phyloP scores from a whole-genome alignment of 1,284 basidiomycete species.

The Malassezia furfur region DNA sequence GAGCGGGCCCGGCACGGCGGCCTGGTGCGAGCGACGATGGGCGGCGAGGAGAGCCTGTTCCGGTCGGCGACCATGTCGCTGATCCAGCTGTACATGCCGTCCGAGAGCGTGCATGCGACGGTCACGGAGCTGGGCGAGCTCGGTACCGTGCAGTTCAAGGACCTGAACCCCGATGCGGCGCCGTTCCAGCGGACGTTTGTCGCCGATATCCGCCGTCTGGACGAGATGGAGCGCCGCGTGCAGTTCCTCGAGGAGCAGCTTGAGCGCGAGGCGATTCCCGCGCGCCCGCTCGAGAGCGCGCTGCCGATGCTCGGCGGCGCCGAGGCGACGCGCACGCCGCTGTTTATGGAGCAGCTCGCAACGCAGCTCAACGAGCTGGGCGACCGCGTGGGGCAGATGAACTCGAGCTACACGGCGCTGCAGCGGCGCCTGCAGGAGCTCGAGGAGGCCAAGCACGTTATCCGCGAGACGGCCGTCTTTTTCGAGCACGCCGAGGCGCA shows the following conservation, averaged over 20 bases:
- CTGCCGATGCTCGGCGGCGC: constrained; percentile 31
- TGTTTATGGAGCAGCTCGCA: constrained; percentile 87
- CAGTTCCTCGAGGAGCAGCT: constrained; percentile 84
- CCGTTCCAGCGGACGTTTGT: constrained; percentile 98
- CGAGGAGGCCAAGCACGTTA: constrained; percentile 77
- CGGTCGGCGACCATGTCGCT: constrained; percentile 65
- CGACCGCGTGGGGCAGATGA: constrained; percentile 77
- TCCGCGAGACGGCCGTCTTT: constrained; percentile 91
- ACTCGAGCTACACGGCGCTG: constrained; percentile 79
- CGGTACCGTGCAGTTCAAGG: constrained; percentile 94
- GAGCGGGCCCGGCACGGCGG: too few relatives aligned
- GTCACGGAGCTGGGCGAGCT: constrained; percentile 90
- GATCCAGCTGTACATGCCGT: constrained; percentile 93
- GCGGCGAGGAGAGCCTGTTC: constrained; percentile 37
- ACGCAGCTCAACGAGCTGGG: constrained; percentile 81
- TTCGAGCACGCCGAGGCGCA: constrained; percentile 81
- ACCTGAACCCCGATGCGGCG: constrained; percentile 87
- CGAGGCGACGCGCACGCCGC: constrained; percentile 60
- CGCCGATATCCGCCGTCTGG: constrained; percentile 82
- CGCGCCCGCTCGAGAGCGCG: constrained; percentile 52
- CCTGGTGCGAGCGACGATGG: neutral
- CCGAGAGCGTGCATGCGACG: constrained; percentile 92
- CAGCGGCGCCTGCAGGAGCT: constrained; percentile 79
- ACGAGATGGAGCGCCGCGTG: constrained; percentile 88
- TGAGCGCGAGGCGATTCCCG: constrained; percentile 66